phyloP scores from a whole-genome alignment of 2,329 filamentous ascomycete genomes.

The Coniochaeta ligniaria region DNA sequence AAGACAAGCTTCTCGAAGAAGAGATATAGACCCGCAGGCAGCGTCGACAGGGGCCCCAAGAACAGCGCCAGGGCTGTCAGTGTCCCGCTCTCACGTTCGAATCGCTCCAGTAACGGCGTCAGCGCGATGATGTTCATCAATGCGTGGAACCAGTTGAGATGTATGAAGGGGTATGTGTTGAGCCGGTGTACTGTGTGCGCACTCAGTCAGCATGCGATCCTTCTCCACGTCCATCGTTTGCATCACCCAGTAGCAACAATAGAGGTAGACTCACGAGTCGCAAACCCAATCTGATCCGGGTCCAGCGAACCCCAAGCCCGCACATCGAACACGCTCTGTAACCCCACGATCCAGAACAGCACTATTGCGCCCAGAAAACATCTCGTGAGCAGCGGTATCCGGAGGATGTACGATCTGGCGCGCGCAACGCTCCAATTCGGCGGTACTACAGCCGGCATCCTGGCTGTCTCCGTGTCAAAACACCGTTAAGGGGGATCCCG shows the following conservation, averaged over 20 bases:
- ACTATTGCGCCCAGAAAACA: slow-evolving; percentile 59
- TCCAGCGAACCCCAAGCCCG: slow-evolving; percentile 71
- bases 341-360: slow-evolving; percentile 59
- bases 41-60: slow-evolving; percentile 73
- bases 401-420: slow-evolving; percentile 72
- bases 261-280: slow-evolving; percentile 56
- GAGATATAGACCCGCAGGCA: slow-evolving; percentile 78
- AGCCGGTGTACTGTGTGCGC: slow-evolving; percentile 71
- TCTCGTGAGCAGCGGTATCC: slow-evolving; percentile 84
- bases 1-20: slow-evolving; percentile 69
- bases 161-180: slow-evolving; percentile 87
- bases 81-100: slow-evolving; percentile 88
- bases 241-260: not conserved
- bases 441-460: slow-evolving; percentile 23
- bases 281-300: slow-evolving; percentile 66
- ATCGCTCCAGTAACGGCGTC: slow-evolving; percentile 84
- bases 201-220: not conserved
- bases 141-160: slow-evolving; percentile 73
- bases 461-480: not conserved
- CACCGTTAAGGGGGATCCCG: not conserved
- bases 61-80: slow-evolving; percentile 82
- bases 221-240: not conserved
- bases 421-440: slow-evolving; percentile 62
- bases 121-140: slow-evolving; percentile 73
- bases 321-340: slow-evolving; percentile 66